These are phyloP conservation scores for Claviceps citrina DNA, from an alignment of 2,329 filamentous ascomycete species.

Conservation along the genomic window DNA sequence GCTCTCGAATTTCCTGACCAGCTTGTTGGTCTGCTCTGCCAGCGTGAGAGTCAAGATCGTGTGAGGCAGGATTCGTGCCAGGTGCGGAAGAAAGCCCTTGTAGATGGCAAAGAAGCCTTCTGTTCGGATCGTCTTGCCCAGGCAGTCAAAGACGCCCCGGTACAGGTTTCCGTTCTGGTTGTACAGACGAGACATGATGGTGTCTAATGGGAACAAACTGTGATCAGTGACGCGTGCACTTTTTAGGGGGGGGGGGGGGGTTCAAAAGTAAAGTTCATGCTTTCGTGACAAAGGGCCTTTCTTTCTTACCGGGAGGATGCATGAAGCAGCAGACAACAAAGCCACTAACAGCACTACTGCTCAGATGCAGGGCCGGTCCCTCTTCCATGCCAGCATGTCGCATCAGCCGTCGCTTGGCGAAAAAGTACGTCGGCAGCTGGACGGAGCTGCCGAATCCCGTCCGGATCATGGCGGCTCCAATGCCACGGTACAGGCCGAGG, in stretches of 20 bases:
- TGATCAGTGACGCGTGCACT: too few relatives aligned
- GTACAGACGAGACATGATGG: slow-evolving; percentile 96
- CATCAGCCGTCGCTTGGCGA: slow-evolving; percentile 75
- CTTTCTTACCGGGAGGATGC: slow-evolving; percentile 70
- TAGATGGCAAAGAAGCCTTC: slow-evolving; percentile 89
- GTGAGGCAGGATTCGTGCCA: slow-evolving; percentile 86
- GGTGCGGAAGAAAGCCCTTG: slow-evolving; percentile 91
- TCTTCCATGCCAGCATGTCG: slow-evolving; percentile 80
- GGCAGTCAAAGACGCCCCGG: slow-evolving; percentile 78
- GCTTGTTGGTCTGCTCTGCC: slow-evolving; percentile 93
- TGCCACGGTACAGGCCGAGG: slow-evolving; percentile 72
- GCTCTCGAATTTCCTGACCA: slow-evolving; percentile 64
- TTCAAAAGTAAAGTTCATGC: too few relatives aligned
- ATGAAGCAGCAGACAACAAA: slow-evolving; percentile 96
- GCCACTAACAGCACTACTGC: slow-evolving; percentile 76
- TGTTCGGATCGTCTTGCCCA: slow-evolving; percentile 77
- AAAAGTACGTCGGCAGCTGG: slow-evolving; percentile 94
- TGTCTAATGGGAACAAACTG: too few relatives aligned
- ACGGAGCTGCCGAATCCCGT: slow-evolving; percentile 94
- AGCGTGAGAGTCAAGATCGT: slow-evolving; percentile 86
- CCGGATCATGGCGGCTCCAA: slow-evolving; percentile 84
- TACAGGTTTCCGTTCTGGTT: slow-evolving; percentile 99
- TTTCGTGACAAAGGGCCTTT: too few relatives aligned
- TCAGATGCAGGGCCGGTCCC: slow-evolving; percentile 72
- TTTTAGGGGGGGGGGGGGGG: too few relatives aligned